Evolutionary conservation across 441 rosid genomes (phyloP).

Genomic region (Gossypium gossypioides): DNA sequence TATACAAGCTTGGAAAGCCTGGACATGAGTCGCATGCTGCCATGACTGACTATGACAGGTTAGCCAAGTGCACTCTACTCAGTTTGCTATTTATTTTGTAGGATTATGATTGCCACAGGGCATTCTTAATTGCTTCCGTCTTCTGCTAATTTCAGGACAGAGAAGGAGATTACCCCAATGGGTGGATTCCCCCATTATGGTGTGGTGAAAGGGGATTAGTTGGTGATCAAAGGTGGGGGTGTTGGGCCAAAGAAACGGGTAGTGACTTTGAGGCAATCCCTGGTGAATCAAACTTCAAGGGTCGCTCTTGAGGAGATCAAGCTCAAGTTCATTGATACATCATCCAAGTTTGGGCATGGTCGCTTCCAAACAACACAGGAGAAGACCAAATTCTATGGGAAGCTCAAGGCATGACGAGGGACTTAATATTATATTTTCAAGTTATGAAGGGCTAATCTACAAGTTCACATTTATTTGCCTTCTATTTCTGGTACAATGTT

Average conservation of each 20-base stretch:
- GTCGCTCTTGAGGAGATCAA: constrained; percentile 45
- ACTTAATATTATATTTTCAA: not conserved
- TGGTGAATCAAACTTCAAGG: constrained; percentile 44
- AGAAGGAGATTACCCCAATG: constrained; percentile 51
- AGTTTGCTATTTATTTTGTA: not conserved
- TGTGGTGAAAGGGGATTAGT: constrained; percentile 43
- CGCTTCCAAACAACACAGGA: constrained; percentile 47
- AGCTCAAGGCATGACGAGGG: constrained; percentile 30
- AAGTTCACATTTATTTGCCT: not conserved
- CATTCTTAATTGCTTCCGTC: not conserved
- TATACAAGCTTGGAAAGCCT: constrained; percentile 49
- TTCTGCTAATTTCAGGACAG: constrained; percentile 29
- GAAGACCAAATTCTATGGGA: constrained; percentile 41
- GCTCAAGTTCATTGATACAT: constrained; percentile 42
- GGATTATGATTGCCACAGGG: not conserved
- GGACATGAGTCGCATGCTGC: constrained; percentile 51
- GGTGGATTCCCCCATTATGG: constrained; percentile 66
- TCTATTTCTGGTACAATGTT: not conserved
- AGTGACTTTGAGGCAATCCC: constrained; percentile 47
- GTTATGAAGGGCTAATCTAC: not conserved
- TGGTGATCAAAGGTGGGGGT: constrained; percentile 51
- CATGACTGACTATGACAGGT: constrained; percentile 54
- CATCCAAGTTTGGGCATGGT: constrained; percentile 43
- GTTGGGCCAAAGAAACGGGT: constrained; percentile 61
- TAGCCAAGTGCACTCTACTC: not conserved